Conservation (phyloP, 148 eudicot genomes). For the Selenicereus undatus region DNA sequence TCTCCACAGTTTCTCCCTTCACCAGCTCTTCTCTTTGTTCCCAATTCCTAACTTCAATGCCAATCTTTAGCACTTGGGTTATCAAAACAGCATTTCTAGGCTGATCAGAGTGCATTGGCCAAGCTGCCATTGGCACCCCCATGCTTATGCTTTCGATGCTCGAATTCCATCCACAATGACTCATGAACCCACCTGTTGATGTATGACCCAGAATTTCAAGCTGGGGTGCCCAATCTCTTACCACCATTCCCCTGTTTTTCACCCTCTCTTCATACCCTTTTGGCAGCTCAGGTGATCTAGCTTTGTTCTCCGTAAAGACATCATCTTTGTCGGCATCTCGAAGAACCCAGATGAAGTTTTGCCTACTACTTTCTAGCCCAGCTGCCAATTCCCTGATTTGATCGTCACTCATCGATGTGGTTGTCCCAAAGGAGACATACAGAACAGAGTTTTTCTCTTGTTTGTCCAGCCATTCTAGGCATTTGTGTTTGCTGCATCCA, state of each 20-base stretch:
- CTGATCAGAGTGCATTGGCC: slow-evolving; percentile 76
- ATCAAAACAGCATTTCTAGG: slow-evolving; percentile 43
- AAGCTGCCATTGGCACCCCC: slow-evolving; percentile 62
- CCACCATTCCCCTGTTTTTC: slow-evolving; percentile 38
- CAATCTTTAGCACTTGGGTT: slow-evolving; percentile 33
- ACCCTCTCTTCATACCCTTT: slow-evolving; percentile 55
- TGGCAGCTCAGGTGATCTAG: slow-evolving; percentile 33
- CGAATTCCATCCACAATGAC: slow-evolving; percentile 77
- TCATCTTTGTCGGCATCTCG: slow-evolving; percentile 19
- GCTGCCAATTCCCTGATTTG: slow-evolving; percentile 51
- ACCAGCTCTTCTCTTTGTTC: slow-evolving; percentile 29
- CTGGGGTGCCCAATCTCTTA: slow-evolving; percentile 66
- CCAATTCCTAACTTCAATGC: slow-evolving; percentile 45
- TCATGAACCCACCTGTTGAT: slow-evolving; percentile 54
- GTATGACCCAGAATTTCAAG: slow-evolving; percentile 48
- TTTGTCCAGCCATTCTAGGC: slow-evolving; percentile 53
- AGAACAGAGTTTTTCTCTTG: slow-evolving; percentile 45
- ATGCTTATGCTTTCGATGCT: slow-evolving; percentile 56
- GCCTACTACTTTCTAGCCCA: slow-evolving; percentile 46
- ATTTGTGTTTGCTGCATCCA: slow-evolving; percentile 4
- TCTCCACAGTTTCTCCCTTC: slow-evolving; percentile 12
- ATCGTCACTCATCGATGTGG: slow-evolving; percentile 35
- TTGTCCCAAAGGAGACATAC: slow-evolving; percentile 57
- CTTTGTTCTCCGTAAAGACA: neutral
- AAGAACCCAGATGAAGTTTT: slow-evolving; percentile 68